Conservation (phyloP, 139 green algal species). For the Parachlorella kessleri region DNA sequence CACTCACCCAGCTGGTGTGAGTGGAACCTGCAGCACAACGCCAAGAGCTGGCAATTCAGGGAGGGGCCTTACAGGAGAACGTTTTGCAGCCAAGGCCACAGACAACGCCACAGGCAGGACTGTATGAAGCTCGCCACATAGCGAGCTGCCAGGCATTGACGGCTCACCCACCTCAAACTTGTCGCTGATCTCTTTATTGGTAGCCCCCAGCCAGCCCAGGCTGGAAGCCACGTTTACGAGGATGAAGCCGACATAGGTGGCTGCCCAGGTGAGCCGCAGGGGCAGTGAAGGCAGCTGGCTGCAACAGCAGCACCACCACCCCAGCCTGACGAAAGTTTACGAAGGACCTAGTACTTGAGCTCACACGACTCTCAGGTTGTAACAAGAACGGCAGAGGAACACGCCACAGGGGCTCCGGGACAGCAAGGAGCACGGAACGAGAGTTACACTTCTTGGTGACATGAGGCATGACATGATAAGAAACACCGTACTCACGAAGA, state of each 20-base stretch:
- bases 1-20: background rate
- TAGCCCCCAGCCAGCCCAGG: constrained; percentile 48
- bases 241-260: constrained; percentile 33
- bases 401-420: no score
- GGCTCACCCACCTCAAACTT: background rate
- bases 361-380: no score
- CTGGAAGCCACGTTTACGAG: constrained; percentile 49
- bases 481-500: no score
- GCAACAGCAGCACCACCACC: background rate
- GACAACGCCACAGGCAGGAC: background rate
- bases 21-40: no score
- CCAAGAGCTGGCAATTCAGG: no score
- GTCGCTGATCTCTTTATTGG: constrained; percentile 32
- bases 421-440: no score
- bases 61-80: no score
- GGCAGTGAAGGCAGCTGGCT: background rate
- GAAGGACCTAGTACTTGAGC: no score
- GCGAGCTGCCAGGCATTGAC: background rate
- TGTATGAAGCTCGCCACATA: background rate
- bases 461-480: no score
- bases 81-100: background rate
- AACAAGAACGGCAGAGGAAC: no score
- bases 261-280: background rate
- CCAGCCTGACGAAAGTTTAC: no score
- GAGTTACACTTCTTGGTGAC: no score